Conservation (phyloP, 2,329 filamentous ascomycete genomes). For the Cladosporium sp. region DNA sequence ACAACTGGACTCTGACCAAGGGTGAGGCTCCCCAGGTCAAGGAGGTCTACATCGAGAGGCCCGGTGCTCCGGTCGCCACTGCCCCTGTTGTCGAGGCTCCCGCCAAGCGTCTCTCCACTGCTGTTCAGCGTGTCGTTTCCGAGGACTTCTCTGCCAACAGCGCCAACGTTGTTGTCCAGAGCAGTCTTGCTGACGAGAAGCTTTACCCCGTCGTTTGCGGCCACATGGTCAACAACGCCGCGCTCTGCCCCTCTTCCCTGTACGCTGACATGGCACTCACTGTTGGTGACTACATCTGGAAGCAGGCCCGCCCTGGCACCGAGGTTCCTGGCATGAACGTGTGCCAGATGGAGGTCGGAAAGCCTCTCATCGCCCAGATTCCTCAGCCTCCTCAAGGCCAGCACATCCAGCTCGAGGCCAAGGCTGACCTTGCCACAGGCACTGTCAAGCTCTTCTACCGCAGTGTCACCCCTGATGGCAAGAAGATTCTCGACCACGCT, state of each 20-base stretch:
- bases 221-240: conserved; percentile 67
- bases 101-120: conserved; percentile 60
- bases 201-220: conserved; percentile 63
- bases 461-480: conserved; percentile 62
- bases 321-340: conserved; percentile 64
- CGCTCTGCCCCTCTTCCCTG: conserved; percentile 64
- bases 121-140: conserved; percentile 63
- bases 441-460: conserved; percentile 56
- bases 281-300: conserved; percentile 67
- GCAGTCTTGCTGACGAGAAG: conserved; percentile 64
- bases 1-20: conserved; percentile 73
- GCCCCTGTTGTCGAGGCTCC: conserved; percentile 46
- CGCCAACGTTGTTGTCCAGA: conserved; percentile 63
- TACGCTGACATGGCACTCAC: conserved; percentile 68
- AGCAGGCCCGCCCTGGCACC: conserved; percentile 59
- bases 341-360: conserved; percentile 65
- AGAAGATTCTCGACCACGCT: conserved; percentile 62
- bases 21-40: conserved; percentile 53
- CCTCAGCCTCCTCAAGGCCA: conserved; percentile 54
- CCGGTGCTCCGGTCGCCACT: conserved; percentile 34
- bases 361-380: conserved; percentile 64
- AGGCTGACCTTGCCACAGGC: conserved; percentile 58
- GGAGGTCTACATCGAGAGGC: conserved; percentile 40
- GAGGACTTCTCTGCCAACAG: conserved; percentile 64
- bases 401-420: conserved; percentile 61